These are phyloP conservation scores for Pyrus hybrid DNA, from an alignment of 331 rosid species.

Conservation along the genomic window DNA sequence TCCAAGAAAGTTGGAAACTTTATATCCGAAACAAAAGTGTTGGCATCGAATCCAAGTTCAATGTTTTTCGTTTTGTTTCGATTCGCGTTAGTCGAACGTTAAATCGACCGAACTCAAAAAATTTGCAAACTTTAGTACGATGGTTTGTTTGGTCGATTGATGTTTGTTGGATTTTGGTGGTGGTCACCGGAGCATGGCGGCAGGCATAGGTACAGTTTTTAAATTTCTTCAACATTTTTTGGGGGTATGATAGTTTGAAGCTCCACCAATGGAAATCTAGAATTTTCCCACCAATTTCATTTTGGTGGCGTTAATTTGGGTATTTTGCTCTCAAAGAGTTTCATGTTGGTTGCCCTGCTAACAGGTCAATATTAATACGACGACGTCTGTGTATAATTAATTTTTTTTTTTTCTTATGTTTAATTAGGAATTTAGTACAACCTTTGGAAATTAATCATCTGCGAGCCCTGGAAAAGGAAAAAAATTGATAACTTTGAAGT, in stretches of 20 bases:
- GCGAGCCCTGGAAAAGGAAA: not conserved
- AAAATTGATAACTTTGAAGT: not conserved
- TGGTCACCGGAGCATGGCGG: conserved; percentile 2
- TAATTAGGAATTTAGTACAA: too few relatives aligned
- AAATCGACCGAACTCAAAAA: not conserved
- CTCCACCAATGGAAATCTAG: conserved; percentile 10
- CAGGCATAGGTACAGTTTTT: not conserved
- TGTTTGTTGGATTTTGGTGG: not conserved
- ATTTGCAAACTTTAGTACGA: not conserved
- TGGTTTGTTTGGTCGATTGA: not conserved
- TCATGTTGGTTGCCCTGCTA: not conserved
- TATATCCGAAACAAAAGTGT: not conserved
- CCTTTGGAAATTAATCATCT: not conserved
- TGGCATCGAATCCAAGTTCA: not conserved
- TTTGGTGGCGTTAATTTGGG: conserved; percentile 22
- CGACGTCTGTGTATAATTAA: too few relatives aligned
- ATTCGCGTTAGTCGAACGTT: not conserved
- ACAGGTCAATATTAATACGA: not conserved
- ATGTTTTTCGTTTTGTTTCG: not conserved
- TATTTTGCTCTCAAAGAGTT: not conserved
- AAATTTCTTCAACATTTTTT: not conserved
- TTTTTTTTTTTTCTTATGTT: too few relatives aligned
- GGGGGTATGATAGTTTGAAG: not conserved
- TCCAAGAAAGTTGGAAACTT: conserved; percentile 42
- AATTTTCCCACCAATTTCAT: conserved; percentile 38